Base-by-base conservation (phyloP, 2,329 filamentous ascomycete species). In the Coniochaeta sp. region DNA sequence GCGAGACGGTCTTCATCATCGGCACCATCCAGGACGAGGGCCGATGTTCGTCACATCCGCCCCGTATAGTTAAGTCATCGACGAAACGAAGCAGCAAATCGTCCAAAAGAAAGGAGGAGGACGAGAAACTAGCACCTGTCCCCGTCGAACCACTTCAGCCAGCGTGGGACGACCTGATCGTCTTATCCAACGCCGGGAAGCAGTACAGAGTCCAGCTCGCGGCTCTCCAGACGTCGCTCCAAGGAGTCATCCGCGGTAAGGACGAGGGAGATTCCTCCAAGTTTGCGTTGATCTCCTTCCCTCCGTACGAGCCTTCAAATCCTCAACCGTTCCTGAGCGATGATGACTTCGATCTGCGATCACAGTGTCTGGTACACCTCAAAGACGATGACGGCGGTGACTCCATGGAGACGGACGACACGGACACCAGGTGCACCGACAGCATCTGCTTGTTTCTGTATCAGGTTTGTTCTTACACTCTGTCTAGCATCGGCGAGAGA, bases 1-100 rank as follows among this genome's bases (percentile, higher is more conserved):
- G 78, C 33, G 76, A 84, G 60, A 77, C 76, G 14, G 76, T 85
- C 52, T 86, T 86, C 65, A 83, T 86, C 62, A 76, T 80, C 33
- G 78, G 78, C n/a, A 82, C 79, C 2, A 69, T 68, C 32, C 69
- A 79, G 53, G 74, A 73, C 53, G 75, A 72, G 53, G 79, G 79
- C 10, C 73, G 79, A 28, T 80, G 79, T 50, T 78, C 78, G 40
- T 81, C 77, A 2, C 79, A 82, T 53, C 79, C 79, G 3, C 73
- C 72, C 5, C 68, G 74, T 7, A 75, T 73, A 53, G 68, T 74
- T 50, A 68, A 67, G 50, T 65, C 68, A 3, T 72, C 64, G 53
- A 71, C 63, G 14, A 47, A 26, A 22, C 26, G 26, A 3, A n/a
- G 28, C 54, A 52, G 58, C 52, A 60, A 45, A 16, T 49, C 51